Conservation (phyloP, 2,329 filamentous ascomycete genomes). For the Seiridium cupressi region DNA sequence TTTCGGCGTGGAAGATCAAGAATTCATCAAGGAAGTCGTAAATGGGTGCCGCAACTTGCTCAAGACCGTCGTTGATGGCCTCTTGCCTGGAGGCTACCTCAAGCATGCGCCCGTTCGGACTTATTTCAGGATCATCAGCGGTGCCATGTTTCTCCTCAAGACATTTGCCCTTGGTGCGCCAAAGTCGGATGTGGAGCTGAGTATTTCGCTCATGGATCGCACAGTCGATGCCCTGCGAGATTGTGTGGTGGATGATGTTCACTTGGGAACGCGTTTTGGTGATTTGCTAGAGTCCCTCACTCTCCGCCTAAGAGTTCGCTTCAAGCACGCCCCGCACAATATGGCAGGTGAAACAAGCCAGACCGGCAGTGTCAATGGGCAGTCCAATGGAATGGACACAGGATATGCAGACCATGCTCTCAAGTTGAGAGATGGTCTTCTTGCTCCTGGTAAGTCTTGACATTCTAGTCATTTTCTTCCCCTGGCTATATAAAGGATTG, state of each 20-base stretch:
- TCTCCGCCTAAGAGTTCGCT: conserved; percentile 69
- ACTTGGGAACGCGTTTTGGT: conserved; percentile 80
- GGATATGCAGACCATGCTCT: conserved; percentile 19
- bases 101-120: conserved; percentile 82
- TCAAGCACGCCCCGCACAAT: conserved; percentile 63
- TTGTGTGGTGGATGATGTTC: conserved; percentile 81
- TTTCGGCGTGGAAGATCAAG: conserved; percentile 65
- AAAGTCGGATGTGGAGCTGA: conserved; percentile 73
- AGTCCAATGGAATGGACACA: conserved; percentile 25
- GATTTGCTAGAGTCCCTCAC: conserved; percentile 79
- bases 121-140: conserved; percentile 83
- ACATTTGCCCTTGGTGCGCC: conserved; percentile 81
- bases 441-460: conserved; percentile 25
- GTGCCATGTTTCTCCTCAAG: conserved; percentile 81
- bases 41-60: conserved; percentile 76
- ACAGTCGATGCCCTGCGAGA: conserved; percentile 73
- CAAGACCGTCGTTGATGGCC: conserved; percentile 71
- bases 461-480: background rate
- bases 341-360: conserved; percentile 28
- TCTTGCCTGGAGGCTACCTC: conserved; percentile 72
- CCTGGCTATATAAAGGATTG: background rate
- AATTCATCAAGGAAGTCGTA: conserved; percentile 74
- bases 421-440: conserved; percentile 24
- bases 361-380: conserved; percentile 20
- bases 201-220: conserved; percentile 71